Percentiles rank a stretch among this genome's conserved stretches.
Conservation (phyloP, 164 flowering plant genomes). For the Cinnamomum micranthum region DNA sequence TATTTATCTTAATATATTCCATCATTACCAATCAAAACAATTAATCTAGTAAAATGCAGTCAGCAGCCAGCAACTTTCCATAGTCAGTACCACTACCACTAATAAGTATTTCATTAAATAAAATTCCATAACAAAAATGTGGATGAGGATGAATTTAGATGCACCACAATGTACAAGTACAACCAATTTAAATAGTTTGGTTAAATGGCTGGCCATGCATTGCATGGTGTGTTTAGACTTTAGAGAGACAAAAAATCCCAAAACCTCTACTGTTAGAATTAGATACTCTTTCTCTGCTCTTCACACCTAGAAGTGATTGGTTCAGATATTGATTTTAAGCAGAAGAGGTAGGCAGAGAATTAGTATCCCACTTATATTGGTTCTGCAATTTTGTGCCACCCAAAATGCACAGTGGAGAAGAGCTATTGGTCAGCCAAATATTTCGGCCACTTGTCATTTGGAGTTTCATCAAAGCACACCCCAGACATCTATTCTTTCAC, state of each 20-base stretch:
- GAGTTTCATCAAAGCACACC: neutral
- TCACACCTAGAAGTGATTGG: neutral
- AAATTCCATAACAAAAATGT: no score
- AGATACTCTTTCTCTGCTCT: neutral
- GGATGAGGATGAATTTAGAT: no score
- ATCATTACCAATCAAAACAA: no score
- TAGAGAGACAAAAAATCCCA: neutral
- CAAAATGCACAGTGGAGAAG: neutral
- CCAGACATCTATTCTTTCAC: neutral
- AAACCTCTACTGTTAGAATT: neutral
- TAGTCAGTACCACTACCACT: no score
- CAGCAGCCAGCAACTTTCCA: no score
- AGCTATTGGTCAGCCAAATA: neutral
- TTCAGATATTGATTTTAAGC: neutral
- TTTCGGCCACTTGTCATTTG: neutral
- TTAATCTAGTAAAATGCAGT: no score
- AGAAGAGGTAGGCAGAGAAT: neutral
- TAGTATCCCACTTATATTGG: neutral
- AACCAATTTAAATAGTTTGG: neutral
- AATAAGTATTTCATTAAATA: no score
- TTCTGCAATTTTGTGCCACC: neutral
- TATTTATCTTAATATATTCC: no score
- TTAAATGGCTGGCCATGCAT: neutral
- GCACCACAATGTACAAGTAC: neutral
- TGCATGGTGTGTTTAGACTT: neutral